Evolutionary conservation across 345 rosid genomes (phyloP).

Genomic region (Murraya koenigii): DNA sequence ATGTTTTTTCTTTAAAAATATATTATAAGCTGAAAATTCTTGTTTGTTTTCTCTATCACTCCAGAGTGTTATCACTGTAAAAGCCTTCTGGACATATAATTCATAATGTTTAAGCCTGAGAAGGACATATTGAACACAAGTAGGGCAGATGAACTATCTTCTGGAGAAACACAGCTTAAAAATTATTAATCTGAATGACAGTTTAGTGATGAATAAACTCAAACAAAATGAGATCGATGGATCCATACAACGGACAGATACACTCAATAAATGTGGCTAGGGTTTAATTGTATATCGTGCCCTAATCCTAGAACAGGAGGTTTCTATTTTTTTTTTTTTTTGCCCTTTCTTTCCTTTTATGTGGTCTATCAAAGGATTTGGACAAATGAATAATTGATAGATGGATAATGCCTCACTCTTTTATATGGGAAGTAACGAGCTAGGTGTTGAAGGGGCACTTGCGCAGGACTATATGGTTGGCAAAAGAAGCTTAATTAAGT

Average conservation of each 20-base stretch:
- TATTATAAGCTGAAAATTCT: background rate
- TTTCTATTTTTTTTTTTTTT: background rate
- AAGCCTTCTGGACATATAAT: background rate
- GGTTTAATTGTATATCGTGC: background rate
- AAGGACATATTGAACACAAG: background rate
- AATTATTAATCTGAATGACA: background rate
- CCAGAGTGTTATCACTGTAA: background rate
- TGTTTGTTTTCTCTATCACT: background rate
- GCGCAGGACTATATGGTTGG: background rate
- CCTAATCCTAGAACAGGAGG: background rate
- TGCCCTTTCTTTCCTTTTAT: no score
- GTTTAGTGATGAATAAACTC: background rate
- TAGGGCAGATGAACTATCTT: background rate
- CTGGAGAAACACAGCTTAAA: background rate
- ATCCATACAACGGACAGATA: background rate
- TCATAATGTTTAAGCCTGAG: background rate
- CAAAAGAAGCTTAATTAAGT: background rate
- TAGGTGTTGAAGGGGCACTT: background rate
- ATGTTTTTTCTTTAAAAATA: background rate
- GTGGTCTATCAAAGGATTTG: background rate
- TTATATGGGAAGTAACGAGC: background rate
- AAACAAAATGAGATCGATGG: background rate
- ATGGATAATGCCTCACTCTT: background rate
- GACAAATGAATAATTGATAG: background rate
- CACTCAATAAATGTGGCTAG: background rate